These are phyloP conservation scores for Picochlorum sp. DNA, from an alignment of 139 green algal species.

Conservation along the genomic window DNA sequence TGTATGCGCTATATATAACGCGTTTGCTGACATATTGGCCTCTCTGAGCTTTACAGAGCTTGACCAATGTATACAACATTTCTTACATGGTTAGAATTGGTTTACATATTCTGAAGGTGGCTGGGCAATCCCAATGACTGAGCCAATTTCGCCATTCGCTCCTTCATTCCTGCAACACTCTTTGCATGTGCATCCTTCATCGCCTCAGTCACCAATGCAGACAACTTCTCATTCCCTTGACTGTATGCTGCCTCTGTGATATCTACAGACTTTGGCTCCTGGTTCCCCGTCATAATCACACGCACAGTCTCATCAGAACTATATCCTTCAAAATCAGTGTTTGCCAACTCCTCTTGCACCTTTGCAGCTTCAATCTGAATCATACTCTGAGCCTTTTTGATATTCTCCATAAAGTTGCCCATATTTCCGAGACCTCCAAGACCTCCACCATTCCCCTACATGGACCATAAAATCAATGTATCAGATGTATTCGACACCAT, in stretches of 20 bases:
- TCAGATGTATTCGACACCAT: background rate
- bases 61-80: no score
- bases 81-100: background rate
- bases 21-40: no score
- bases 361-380: constrained; percentile 85
- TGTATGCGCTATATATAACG: no score
- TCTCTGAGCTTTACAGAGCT: no score
- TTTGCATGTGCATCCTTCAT: constrained; percentile 87
- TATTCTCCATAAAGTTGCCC: constrained; percentile 79
- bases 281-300: constrained; percentile 85
- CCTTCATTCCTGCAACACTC: constrained; percentile 72
- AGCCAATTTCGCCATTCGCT: constrained; percentile 60
- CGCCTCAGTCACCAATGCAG: constrained; percentile 54
- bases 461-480: background rate
- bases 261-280: constrained; percentile 74
- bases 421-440: constrained; percentile 66
- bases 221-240: constrained; percentile 58
- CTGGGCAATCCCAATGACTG: constrained; percentile 38
- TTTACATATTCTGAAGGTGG: constrained; percentile 5
- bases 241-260: constrained; percentile 80
- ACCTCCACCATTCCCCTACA: constrained; percentile 33
- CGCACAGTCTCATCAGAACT: constrained; percentile 82
- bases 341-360: constrained; percentile 79
- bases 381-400: constrained; percentile 87
- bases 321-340: constrained; percentile 86